Evolutionary conservation across 176 grass and related monocot genomes (phyloP).

Genomic region (Cenchrus purpureus): DNA sequence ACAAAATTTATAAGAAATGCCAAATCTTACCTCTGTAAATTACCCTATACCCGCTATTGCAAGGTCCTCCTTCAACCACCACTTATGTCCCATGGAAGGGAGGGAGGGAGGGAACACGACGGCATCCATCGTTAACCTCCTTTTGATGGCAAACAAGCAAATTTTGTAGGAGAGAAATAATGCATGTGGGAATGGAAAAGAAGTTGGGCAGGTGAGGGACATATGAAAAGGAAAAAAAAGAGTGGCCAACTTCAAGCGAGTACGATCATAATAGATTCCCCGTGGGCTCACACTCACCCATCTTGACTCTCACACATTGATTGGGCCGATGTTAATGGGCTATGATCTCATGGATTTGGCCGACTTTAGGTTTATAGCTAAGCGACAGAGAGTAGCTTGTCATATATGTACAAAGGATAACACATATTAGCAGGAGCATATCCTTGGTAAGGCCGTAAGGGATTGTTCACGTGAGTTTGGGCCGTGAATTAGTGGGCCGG

Average conservation of each 20-base stretch:
- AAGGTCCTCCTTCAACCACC: no score
- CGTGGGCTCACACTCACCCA: neutral
- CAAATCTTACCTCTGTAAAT: no score
- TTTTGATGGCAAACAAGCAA: neutral
- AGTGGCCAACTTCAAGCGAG: neutral
- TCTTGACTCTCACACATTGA: neutral
- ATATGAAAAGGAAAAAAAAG: neutral
- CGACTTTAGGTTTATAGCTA: neutral
- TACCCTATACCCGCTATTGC: no score
- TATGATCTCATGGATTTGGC: no score
- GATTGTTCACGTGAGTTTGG: neutral
- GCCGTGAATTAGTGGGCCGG: no score
- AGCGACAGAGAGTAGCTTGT: neutral
- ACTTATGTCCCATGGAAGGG: no score
- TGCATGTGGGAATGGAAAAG: neutral
- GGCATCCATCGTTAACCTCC: neutral
- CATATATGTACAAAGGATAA: neutral
- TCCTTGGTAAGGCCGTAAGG: neutral
- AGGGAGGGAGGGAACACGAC: no score
- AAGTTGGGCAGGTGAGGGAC: neutral
- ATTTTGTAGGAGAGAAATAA: neutral
- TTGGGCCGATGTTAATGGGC: neutral
- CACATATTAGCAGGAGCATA: neutral
- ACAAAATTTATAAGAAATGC: no score
- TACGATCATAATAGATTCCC: neutral